Base-by-base conservation (phyloP, 2,329 filamentous ascomycete species). In the Clonostachys rosea region DNA sequence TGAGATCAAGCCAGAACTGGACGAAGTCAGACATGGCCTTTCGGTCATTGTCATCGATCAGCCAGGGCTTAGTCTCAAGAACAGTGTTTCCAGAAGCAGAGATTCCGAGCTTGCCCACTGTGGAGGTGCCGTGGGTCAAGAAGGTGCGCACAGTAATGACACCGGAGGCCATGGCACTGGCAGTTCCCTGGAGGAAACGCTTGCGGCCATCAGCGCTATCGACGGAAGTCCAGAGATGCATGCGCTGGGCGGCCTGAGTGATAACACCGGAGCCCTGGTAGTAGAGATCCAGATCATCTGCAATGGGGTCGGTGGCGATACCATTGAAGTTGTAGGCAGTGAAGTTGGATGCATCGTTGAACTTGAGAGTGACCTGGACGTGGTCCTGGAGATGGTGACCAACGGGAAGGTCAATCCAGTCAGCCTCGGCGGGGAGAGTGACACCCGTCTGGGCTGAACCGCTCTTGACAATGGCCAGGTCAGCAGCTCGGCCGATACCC, bases 401-500 rank as follows among this genome's bases (percentile, higher is more conserved):
- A 4, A 83, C 78, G 0, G 79, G 79, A 3, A 81, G 68, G 16
- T 74, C 63, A 47, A 83, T 79, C 79, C 79, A 83, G 14, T 74
- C 60, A 30, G 60, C 63, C 51, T 68, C 61, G 13, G 67, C 60
- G 40, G 78, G 71, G 68, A 82, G 78, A 6, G 67, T 70, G 9
- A 69, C 55, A 0, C 72, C 74, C 50, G 81, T 77, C 24, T 30
- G 24, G 9, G 24, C 24, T 2, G 74, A 76, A 42, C 56, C 60
- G 40, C 73, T 49, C 17, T 49, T 36, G 16, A 57, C 76, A 8
- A 79, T 60, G 17, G 69, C 58, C 24, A 83, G 67, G 56, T 87
- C 67, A 68, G 79, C 71, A 67, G 65, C 65, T n/a, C 82, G 83
- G 14, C 84, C 86, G 53, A 86, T 88, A 54, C 84, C 71, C 41